Conservation (phyloP, 306 rosid species). For the Cotoneaster glaucophyllus region DNA sequence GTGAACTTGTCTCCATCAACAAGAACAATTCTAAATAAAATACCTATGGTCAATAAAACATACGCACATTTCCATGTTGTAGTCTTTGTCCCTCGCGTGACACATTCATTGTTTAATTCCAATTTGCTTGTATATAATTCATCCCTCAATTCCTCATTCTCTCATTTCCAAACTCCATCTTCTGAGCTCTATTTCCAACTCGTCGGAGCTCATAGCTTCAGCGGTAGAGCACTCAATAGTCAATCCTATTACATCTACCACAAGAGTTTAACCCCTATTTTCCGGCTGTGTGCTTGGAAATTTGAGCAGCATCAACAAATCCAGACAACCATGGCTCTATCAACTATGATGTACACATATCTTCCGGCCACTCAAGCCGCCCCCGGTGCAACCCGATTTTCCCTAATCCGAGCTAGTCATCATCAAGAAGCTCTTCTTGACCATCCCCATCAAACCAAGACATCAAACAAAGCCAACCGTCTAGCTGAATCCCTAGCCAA, state of each 20-base stretch:
- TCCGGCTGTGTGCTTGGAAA: background rate
- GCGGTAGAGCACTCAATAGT: background rate
- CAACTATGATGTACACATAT: constrained; percentile 14
- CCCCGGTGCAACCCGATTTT: background rate
- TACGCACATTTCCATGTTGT: background rate
- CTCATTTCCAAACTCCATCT: background rate
- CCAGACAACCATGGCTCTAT: constrained; percentile 22
- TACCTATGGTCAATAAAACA: background rate
- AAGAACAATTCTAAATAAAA: background rate
- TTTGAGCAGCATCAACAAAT: background rate
- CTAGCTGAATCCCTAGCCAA: constrained; percentile 44
- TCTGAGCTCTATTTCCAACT: background rate
- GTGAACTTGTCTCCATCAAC: background rate
- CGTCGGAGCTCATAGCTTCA: background rate
- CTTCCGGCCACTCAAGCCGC: constrained; percentile 4
- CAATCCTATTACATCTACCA: background rate
- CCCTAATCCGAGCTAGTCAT: constrained; percentile 18
- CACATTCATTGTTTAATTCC: background rate
- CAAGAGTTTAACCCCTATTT: background rate
- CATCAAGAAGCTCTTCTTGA: constrained; percentile 15
- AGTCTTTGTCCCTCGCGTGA: constrained; percentile 1
- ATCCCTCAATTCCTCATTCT: background rate
- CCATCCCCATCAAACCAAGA: constrained; percentile 13
- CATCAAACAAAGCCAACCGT: constrained; percentile 19
- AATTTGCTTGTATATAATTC: background rate